These are phyloP conservation scores for Pseudocercospora crystallina DNA, from an alignment of 2,329 filamentous ascomycete genomes.

Conservation along the genomic window DNA sequence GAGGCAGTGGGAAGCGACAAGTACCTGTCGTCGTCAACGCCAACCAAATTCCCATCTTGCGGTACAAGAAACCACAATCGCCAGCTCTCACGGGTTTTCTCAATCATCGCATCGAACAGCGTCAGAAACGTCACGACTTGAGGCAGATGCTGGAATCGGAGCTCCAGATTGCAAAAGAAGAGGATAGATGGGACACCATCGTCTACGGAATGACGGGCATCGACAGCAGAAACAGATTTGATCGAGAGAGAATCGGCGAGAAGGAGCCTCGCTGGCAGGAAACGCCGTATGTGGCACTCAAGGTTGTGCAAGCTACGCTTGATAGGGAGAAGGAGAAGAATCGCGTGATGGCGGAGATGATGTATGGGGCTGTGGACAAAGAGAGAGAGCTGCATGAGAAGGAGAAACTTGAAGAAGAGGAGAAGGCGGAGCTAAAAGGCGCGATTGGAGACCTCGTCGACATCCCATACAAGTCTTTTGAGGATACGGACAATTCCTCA, in stretches of 20 bases:
- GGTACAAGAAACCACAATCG: slow-evolving; percentile 66
- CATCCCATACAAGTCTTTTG: too few species aligned
- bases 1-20: slow-evolving; percentile 49
- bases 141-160: slow-evolving; percentile 45
- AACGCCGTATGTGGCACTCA: slow-evolving; percentile 42
- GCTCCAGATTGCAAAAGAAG: slow-evolving; percentile 39
- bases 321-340: slow-evolving; percentile 33
- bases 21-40: slow-evolving; percentile 61
- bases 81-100: slow-evolving; percentile 59
- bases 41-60: slow-evolving; percentile 62
- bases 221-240: background rate
- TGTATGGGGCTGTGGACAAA: slow-evolving; percentile 49
- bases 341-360: slow-evolving; percentile 37
- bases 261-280: slow-evolving; percentile 33
- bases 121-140: slow-evolving; percentile 43
- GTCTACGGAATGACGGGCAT: slow-evolving; percentile 26
- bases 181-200: slow-evolving; percentile 52
- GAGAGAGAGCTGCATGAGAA: slow-evolving; percentile 47
- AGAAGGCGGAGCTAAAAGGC: background rate
- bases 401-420: slow-evolving; percentile 32
- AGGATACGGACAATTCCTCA: too few species aligned
- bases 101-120: slow-evolving; percentile 49
- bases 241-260: background rate
- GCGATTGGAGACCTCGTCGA: background rate
- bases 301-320: slow-evolving; percentile 25